Evolutionary conservation across 805 yeast species (phyloP), one percentile per base, ranked within the genome.

Genomic region (Candida rishiriensis): DNA sequence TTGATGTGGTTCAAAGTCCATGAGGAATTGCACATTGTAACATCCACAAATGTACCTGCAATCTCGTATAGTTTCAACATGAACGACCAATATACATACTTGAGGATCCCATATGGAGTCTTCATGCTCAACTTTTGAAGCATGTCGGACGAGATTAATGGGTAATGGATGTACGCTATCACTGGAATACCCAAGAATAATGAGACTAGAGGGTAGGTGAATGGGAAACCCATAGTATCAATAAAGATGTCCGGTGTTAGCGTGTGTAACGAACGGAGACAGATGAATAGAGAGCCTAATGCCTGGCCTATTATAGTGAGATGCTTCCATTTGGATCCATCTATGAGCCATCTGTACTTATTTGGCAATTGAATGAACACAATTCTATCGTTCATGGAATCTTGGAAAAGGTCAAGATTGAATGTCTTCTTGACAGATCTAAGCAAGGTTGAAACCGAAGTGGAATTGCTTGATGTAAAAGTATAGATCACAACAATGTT

Each of bases 181-280:
- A 93, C 75, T 0, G 99, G 99, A 28, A 88, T 68, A 48, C 75
- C 73, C 32, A 86, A 70, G 38, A 79, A 64, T 51, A 69, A 59
- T 17, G 73, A 62, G 0, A 86, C 79, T 17, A 84, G 58, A 2
- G 88, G 86, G 62, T 89, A 91, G 18, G 84, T 69, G 46, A 91
- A 93, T 3, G 99, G 97, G 42, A 86, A 80, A 0, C 99, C 99
- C 76, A 88, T 83, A 1, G 99, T 90, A 59, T 93, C 99, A 31
- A 93, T 73, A 79, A 89, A 88, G n/a, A 88, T 72, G 61, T 93
- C 98, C 0, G 98, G 97, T 8, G 79, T 66, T 34, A 87, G 72
- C 52, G 73, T 74, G 45, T 68, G 64, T 47, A 89, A 63, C 1
- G 96, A 95, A 58, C 85, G 90, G 42, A 79, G 63, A 1, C 86